phyloP scores from a whole-genome alignment of 2,329 filamentous ascomycete species.

The Reticulascus tulasneorum region DNA sequence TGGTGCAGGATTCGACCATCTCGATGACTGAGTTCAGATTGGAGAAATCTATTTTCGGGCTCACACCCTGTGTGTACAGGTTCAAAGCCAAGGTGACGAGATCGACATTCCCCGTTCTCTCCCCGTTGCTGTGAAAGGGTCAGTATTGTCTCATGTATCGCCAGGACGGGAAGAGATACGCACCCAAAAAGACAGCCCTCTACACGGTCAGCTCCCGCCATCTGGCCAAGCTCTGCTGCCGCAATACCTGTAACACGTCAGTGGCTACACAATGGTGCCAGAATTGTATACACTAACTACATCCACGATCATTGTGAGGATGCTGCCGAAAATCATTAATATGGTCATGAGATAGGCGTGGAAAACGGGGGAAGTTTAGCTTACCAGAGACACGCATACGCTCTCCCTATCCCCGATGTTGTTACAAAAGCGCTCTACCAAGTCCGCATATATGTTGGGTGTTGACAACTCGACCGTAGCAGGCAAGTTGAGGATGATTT shows the following conservation, averaged over 20 bases:
- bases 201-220: constrained; percentile 92
- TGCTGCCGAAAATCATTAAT: constrained; percentile 39
- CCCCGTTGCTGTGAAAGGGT: constrained; percentile 58
- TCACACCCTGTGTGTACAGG: constrained; percentile 88
- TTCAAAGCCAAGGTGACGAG: constrained; percentile 90
- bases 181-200: constrained; percentile 87
- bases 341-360: neutral
- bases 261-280: neutral
- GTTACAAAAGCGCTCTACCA: constrained; percentile 92
- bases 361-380: neutral
- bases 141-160: neutral
- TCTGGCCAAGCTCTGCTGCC: constrained; percentile 87
- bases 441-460: constrained; percentile 92
- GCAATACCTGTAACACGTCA: too few species aligned
- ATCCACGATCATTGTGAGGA: constrained; percentile 91
- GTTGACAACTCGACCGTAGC: constrained; percentile 95
- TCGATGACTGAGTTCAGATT: constrained; percentile 83
- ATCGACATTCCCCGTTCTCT: constrained; percentile 93
- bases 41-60: constrained; percentile 84
- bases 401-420: constrained; percentile 82
- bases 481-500: constrained; percentile 94
- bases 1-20: constrained; percentile 86
- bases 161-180: neutral
- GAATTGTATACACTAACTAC: constrained; percentile 25
- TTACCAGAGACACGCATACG: constrained; percentile 71